Evolutionary conservation across 2,329 filamentous ascomycete species (phyloP), one percentile per base, ranked within the genome.

Genomic region (Xenoacremonium recifei): DNA sequence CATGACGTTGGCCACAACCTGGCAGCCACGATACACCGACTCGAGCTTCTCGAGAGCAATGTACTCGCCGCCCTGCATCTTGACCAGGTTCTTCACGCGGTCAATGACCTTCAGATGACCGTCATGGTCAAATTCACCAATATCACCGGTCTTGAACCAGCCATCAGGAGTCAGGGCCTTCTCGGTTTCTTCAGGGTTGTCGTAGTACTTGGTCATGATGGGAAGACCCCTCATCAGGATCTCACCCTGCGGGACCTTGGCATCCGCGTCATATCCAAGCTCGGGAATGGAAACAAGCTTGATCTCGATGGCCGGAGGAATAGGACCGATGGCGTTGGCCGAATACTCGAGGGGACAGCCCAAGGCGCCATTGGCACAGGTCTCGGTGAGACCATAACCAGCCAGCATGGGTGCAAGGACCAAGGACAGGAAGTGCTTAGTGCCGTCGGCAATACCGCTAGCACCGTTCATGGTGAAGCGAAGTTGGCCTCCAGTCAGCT

Each of bases 81-180:
- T 97, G 67, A 97, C 88, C 42, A 97, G 75, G 70, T 97, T 97
- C 84, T 97, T 97, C 81, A 96, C 91, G 55, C 92, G 89, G 67
- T 97, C 92, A 61, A 97, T 91, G 63, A 97, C 85, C 55, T 77
- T 80, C 52, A 97, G 69, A 64, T 95, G 87, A 32, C 92, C 92
- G 48, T 85, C 76, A 33, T 72, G 63, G 65, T 92, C 84, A 58
- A 92, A 93, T 64, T 96, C 88, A 58, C 92, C 92, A 64, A 97
- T 93, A 60, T 97, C 92, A 47, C 92, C 92, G 13, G 90, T 95
- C 77, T 87, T 92, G 79, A 97, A 97, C 93, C 93, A 97, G 37
- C 89, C 89, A 58, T 96, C 93, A 3, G 81, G 66, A 1, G 87
- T 90, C 50, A 92, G 78, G 5, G 86, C 77, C 62, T 86, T 85